Evolutionary conservation across 106 monocot species (phyloP), one percentile per base, ranked within the genome.

Genomic region (Acorus calamus): DNA sequence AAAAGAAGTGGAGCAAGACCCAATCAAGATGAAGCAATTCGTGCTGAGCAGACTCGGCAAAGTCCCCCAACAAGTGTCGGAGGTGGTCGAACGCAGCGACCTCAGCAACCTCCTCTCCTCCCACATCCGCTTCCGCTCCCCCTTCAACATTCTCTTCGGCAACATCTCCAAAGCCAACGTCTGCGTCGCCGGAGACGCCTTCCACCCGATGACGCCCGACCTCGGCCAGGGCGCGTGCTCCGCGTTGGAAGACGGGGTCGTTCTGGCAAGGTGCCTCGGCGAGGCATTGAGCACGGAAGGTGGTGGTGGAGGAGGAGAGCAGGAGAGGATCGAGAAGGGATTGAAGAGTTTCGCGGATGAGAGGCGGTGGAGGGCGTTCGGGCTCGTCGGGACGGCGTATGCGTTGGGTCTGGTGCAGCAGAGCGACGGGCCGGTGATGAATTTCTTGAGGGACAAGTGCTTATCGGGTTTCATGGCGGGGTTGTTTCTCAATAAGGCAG

Each of bases 141-240:
- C 88, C 4, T 66, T 84, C 46, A 70, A 78, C 8, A 47, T 92
- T 43, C 45, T 87, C 0, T 59, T 55, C 64, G 88, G 77, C 4
- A 72, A 73, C 4, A 73, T 82, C 41, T 70, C 56, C 68, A 77
- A 74, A 44, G 76, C 65, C 11, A 73, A 75, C 63, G 84, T 87
- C 3, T 84, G 81, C 41, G 70, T 87, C 8, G 79, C 80, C 10
- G 92, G 92, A 1, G 92, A 92, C 50, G 92, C 92, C 2, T 66
- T 92, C 54, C 92, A 92, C 59, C 81, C 87, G 3, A 92, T 87
- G 92, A 92, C 92, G 4, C 87, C 87, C 2, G 92, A 92, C 14
- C 10, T 92, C 2, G 87, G 81, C 1, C 87, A 92, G 44, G 92
- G 92, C 2, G 92, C 80, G 14, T 88, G 92, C 80, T 65, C 78